These are phyloP conservation scores for Psilocybe mexicana DNA, from an alignment of 1,284 basidiomycete genomes.

Conservation along the genomic window DNA sequence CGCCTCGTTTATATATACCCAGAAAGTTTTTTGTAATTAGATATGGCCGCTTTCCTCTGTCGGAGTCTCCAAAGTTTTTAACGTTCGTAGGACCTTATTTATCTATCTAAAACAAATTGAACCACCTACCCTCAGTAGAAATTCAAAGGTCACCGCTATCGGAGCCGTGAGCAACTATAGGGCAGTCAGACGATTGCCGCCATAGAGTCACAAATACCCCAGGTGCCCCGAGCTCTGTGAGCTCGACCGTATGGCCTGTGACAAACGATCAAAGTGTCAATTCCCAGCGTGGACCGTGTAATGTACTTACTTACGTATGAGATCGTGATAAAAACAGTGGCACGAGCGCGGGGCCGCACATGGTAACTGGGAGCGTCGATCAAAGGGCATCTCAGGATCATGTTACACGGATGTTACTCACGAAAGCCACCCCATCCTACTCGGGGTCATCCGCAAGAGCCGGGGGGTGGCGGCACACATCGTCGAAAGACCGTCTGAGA, in stretches of 20 bases:
- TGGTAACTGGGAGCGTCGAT: constrained; percentile 10
- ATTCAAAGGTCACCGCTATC: neutral
- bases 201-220: neutral
- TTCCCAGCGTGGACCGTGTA: too few species aligned
- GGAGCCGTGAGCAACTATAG: neutral
- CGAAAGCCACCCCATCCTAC: constrained; percentile 1
- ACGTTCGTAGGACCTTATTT: neutral
- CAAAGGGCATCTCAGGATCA: neutral
- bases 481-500: neutral
- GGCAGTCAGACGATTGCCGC: neutral
- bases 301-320: neutral
- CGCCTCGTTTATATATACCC: neutral
- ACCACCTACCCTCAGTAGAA: neutral
- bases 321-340: constrained; percentile 8
- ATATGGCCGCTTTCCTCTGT: neutral
- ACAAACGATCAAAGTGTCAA: constrained; percentile 3
- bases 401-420: neutral
- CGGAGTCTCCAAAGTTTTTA: neutral
- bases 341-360: constrained; percentile 8
- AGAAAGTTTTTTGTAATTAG: neutral
- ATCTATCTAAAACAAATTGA: neutral
- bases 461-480: constrained; percentile 5
- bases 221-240: neutral
- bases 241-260: neutral
- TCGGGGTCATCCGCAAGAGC: constrained; percentile 11